Percentiles rank a stretch among this genome's conserved stretches.
phyloP scores from a whole-genome alignment of 306 rosid genomes.

The Acmispon strigosus region DNA sequence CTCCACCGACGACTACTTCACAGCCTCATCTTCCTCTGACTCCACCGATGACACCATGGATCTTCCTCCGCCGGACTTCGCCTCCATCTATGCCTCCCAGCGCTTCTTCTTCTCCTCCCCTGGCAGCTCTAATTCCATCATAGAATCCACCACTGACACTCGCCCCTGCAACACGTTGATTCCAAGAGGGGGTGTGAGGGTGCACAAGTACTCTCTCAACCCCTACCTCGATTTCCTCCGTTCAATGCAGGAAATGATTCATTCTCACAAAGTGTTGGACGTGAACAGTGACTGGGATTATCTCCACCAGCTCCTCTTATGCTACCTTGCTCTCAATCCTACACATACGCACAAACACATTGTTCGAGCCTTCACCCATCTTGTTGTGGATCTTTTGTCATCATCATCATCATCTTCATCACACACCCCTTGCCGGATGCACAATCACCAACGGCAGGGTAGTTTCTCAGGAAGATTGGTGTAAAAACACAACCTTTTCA shows the following conservation, averaged over 20 bases:
- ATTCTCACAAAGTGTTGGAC: conserved; percentile 38
- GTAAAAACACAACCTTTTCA: neutral
- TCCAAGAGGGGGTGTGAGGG: conserved; percentile 38
- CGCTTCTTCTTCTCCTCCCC: conserved; percentile 96
- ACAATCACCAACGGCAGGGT: conserved; percentile 18
- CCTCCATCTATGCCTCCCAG: conserved; percentile 59
- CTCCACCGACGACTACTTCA: conserved; percentile 25
- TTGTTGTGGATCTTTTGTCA: conserved; percentile 38
- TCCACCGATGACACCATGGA: conserved; percentile 18
- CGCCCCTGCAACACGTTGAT: neutral
- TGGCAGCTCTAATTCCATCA: conserved; percentile 77
- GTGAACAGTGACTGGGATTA: conserved; percentile 53
- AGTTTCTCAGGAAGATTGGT: conserved; percentile 19
- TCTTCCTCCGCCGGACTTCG: conserved; percentile 50
- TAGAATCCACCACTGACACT: conserved; percentile 39
- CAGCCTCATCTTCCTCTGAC: conserved; percentile 28
- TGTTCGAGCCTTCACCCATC: conserved; percentile 76
- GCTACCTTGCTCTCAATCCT: conserved; percentile 76
- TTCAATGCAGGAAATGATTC: conserved; percentile 87
- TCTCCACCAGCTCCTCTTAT: conserved; percentile 69
- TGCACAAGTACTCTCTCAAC: conserved; percentile 56
- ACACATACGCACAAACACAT: conserved; percentile 62
- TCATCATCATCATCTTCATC: conserved; percentile 11
- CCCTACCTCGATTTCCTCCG: conserved; percentile 66
- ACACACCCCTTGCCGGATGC: neutral